These are phyloP conservation scores for Salvia sclarea DNA, from an alignment of 305 asterid species.

Conservation along the genomic window DNA sequence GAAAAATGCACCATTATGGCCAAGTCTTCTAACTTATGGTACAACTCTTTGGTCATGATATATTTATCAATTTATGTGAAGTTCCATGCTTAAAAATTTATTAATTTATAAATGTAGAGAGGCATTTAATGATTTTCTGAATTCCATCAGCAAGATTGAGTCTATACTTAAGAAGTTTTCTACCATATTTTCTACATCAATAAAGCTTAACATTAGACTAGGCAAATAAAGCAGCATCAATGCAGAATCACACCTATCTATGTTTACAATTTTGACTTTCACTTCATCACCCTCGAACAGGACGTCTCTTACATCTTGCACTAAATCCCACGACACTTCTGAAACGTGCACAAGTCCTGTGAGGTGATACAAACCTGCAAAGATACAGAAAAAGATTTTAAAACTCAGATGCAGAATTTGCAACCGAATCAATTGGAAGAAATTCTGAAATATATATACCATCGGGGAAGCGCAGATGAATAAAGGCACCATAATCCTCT, in stretches of 20 bases:
- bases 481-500: slow-evolving; percentile 95
- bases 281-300: slow-evolving; percentile 78
- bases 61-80: neutral
- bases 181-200: neutral
- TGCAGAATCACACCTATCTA: slow-evolving; percentile 73
- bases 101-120: neutral
- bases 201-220: neutral
- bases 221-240: slow-evolving; percentile 11
- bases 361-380: slow-evolving; percentile 69
- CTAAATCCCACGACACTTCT: slow-evolving; percentile 97
- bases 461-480: slow-evolving; percentile 78
- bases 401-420: neutral
- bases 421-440: slow-evolving; percentile 13
- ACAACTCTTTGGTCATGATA: neutral
- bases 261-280: slow-evolving; percentile 65
- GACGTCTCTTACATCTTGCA: slow-evolving; percentile 82
- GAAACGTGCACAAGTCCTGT: slow-evolving; percentile 94
- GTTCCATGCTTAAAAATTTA: neutral
- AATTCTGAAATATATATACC: slow-evolving; percentile 50
- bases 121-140: neutral
- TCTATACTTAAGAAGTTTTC: neutral
- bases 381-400: slow-evolving; percentile 4
- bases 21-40: neutral
- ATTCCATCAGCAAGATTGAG: neutral
- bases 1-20: neutral